Evolutionary conservation across 192 early-diverging fungal species (phyloP), one percentile per base, ranked within the genome.

Genomic region (Thamnidium elegans): DNA sequence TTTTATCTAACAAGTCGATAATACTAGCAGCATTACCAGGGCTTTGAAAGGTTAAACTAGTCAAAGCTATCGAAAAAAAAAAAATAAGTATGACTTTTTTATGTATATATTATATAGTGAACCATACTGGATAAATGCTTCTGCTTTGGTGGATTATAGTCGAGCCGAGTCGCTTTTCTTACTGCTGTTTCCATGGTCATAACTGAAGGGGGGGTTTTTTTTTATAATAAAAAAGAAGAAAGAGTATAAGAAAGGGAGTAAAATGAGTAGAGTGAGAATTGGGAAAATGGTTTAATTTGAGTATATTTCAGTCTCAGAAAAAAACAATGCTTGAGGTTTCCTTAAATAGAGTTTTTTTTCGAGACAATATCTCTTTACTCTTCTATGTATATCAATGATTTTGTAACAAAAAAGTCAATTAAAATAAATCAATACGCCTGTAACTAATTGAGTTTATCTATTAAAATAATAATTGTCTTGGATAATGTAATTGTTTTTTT

Each of bases 71-170:
- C 36, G 20, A 46, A 4, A 26, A n/a, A 50, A 19, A 36, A 8
- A 11, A 63, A 34, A 34, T 26, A 17, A 34, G 58, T 32, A 26
- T 13, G 17, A 58, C 13, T 6, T 13, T 13, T 13, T 26, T 26
- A 26, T 26, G 3, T 26, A 3, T 26, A 3, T 26, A 26, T 26
- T 26, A 3, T 26, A 26, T 26, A 26, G 26, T 26, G 26, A 26
- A 26, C 26, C 69, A 68, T 79, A 86, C 84, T 75, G 68, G 79
- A 77, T 23, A 96, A 89, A 78, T 99, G 97, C 83, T 97, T 99
- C 76, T 95, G 92, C 77, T 99, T 99, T 61, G 96, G 95, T 8
- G 94, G 88, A 11, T 86, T 86, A 66, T 97, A 92, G 30, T 96
- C 95, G 19, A 82, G 64, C 31, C 87, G 83, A 14, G 92, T 88